phyloP scores from a whole-genome alignment of 2,329 filamentous ascomycete genomes.

The Fusarium globosum region DNA sequence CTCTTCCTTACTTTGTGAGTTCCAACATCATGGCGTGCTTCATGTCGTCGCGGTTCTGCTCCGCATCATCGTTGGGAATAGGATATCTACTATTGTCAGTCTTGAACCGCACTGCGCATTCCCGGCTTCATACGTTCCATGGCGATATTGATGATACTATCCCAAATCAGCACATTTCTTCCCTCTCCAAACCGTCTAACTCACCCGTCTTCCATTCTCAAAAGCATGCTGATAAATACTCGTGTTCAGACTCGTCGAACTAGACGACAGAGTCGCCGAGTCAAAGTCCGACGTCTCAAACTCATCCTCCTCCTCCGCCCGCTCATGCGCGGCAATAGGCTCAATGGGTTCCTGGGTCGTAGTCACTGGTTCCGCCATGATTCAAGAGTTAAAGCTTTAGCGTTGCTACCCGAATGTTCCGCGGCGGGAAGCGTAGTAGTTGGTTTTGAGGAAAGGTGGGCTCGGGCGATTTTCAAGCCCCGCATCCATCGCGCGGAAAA shows the following conservation, averaged over 20 bases:
- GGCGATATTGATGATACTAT: conserved; percentile 42
- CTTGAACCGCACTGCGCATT: rapidly evolving
- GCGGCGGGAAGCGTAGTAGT: neutral
- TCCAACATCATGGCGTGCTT: conserved; percentile 49
- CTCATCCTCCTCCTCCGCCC: conserved; percentile 31
- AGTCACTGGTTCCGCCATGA: conserved; percentile 12
- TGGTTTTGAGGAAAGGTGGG: neutral
- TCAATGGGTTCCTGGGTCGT: conserved; percentile 14
- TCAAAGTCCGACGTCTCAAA: conserved; percentile 39
- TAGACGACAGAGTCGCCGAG: conserved; percentile 16
- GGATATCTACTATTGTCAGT: conserved; percentile 41
- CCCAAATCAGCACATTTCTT: neutral
- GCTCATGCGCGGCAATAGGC: conserved; percentile 6
- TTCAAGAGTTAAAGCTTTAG: neutral
- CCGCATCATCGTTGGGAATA: conserved; percentile 43
- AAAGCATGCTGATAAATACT: conserved; percentile 41
- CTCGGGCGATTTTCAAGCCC: neutral
- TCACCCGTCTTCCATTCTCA: conserved; percentile 41
- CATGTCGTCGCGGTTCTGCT: conserved; percentile 43
- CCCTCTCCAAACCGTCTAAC: rapidly evolving
- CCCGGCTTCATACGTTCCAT: conserved; percentile 26
- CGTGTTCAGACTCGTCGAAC: conserved; percentile 36
- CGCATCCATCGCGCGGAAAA: conserved; percentile 12
- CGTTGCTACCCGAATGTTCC: neutral
- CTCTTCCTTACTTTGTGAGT: conserved; percentile 35